phyloP scores from a whole-genome alignment of 2,329 filamentous ascomycete species.

The Chrysoporthe austroafricana region DNA sequence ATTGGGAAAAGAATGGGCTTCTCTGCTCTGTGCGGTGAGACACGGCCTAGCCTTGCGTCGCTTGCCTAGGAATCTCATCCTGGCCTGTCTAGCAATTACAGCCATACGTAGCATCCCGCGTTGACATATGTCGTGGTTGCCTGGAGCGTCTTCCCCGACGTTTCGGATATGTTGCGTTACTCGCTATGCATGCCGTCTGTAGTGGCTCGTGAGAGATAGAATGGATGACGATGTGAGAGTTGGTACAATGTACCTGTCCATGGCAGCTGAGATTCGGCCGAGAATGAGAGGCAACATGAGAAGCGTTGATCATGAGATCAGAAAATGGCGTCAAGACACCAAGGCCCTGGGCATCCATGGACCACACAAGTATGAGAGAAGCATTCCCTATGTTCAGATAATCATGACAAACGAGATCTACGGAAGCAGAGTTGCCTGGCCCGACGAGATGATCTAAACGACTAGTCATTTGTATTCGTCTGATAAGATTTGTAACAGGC shows the following conservation, averaged over 20 bases:
- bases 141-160: neutral
- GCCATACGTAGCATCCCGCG: constrained; percentile 6
- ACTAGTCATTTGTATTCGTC: too few relatives aligned
- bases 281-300: neutral
- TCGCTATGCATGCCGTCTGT: neutral
- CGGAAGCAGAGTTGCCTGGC: neutral
- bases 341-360: too few relatives aligned
- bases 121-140: constrained; percentile 8
- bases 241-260: neutral
- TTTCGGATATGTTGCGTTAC: neutral
- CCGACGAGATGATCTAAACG: neutral
- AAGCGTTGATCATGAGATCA: too few relatives aligned
- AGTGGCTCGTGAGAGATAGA: neutral
- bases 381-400: too few relatives aligned
- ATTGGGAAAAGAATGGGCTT: constrained; percentile 6
- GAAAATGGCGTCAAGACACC: too few relatives aligned
- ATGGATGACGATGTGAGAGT: neutral
- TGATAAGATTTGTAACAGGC: neutral
- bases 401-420: neutral
- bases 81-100: neutral
- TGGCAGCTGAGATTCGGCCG: neutral
- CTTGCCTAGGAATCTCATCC: neutral
- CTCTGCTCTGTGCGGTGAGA: constrained; percentile 2
- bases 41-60: neutral
- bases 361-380: too few relatives aligned